Base-by-base conservation (phyloP, 2,329 filamentous ascomycete species). In the Thelonectria olida region DNA sequence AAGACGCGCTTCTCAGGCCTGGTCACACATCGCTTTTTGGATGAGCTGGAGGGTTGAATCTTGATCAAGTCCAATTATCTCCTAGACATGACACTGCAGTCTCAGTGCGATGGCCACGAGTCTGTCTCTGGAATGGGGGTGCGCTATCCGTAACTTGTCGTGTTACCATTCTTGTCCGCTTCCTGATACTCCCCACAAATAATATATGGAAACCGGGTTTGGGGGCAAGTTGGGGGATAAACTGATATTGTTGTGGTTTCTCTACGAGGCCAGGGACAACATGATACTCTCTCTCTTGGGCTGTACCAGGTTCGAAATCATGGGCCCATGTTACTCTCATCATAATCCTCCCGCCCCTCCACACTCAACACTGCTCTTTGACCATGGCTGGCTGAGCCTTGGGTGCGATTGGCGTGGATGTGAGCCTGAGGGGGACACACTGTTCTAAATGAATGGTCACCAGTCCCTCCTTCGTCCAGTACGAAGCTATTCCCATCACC, bases 291-390 rank as follows among this genome's bases (percentile, higher is more conserved):
- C 51, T 9, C 19, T 45, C 47, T 31, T 48, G 45, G n/a, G n/a
- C n/a, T n/a, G n/a, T n/a, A n/a, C n/a, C n/a, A n/a, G n/a, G n/a
- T n/a, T n/a, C n/a, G n/a, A n/a, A n/a, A 39, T 48, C 50, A 34
- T 50, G 44, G 28, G 20, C 52, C 56, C 56, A 59, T 59, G 56
- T 39, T 42, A 54, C 50, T 41, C 50, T 54, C 50, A 54, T 59
- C 44, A 54, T 54, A 23, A 41, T 58, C 56, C n/a, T n/a, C n/a
- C 56, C 56, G 56, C 56, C 56, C 56, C 56, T 59, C 56, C 50
- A 54, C 49, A n/a, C n/a, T n/a, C n/a, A n/a, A n/a, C n/a, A n/a
- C n/a, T n/a, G n/a, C 56, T 25, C 34, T 31, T 48, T 22, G n/a
- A 25, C 22, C 45, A 34, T 53, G 38, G 44, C 56, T 59, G 41